These are phyloP conservation scores for Lavandula angustifolia DNA, from an alignment of 257 asterid genomes.

Conservation along the genomic window DNA sequence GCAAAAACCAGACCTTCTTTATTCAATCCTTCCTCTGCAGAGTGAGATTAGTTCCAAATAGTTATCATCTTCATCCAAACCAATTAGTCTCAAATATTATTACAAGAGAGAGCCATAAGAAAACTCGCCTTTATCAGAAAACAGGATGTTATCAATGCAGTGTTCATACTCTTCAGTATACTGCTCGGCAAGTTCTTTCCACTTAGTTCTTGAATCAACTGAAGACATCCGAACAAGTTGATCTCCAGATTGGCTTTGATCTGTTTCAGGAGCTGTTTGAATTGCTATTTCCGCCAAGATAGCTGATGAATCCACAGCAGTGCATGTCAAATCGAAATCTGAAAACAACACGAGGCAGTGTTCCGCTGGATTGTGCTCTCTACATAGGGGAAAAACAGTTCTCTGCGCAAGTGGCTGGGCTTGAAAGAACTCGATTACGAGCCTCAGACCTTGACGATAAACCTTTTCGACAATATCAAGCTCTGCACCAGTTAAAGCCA, in stretches of 20 bases:
- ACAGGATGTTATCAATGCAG: constrained; percentile 69
- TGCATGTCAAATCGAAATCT: constrained; percentile 91
- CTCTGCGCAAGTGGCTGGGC: constrained; percentile 81
- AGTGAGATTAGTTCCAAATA: constrained; percentile 9
- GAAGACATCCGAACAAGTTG: constrained; percentile 69
- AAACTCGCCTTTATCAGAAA: constrained; percentile 56
- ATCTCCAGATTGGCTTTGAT: constrained; percentile 52
- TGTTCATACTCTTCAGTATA: constrained; percentile 84
- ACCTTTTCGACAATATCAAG: constrained; percentile 76
- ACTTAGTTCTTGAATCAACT: constrained; percentile 60
- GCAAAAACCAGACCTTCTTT: constrained; percentile 59
- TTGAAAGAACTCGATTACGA: constrained; percentile 68
- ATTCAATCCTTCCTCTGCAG: constrained; percentile 62
- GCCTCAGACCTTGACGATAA: constrained; percentile 80
- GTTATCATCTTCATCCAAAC: constrained; percentile 26
- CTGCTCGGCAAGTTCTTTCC: constrained; percentile 70
- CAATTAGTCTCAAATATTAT: constrained; percentile 4
- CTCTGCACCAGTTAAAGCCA: constrained; percentile 89
- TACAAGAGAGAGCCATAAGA: neutral
- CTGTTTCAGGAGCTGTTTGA: constrained; percentile 64
- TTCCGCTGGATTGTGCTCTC: constrained; percentile 62
- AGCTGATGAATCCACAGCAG: constrained; percentile 86
- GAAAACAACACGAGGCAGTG: constrained; percentile 67
- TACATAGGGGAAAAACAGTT: constrained; percentile 64
- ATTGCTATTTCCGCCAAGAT: constrained; percentile 90